Evolutionary conservation across 1,284 basidiomycete species (phyloP), one percentile per base, ranked within the genome.

Genomic region (Heterobasidion parviporum): DNA sequence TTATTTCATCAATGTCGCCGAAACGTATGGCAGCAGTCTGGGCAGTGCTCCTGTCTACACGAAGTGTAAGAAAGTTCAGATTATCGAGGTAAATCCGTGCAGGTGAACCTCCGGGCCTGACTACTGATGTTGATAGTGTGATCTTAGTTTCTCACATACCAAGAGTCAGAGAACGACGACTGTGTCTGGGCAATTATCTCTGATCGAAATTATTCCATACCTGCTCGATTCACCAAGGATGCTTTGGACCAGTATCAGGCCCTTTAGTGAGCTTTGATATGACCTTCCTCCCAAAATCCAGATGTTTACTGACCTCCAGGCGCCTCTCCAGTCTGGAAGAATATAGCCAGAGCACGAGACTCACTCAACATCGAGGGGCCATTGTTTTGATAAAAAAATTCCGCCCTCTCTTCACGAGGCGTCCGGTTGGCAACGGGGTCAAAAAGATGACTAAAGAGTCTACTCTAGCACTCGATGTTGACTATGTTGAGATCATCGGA

Each of bases 391-490:
- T 87, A 35, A 72, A 72, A 51, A 59, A 69, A 5, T 82, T 78
- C 58, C 75, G 71, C 35, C 74, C 75, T 1, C 71, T 79, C 45
- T 77, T 78, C 46, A 67, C 72, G 15, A 76, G 78, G 3, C 67
- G 81, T 6, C 81, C 82, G 1, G 57, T 70, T 2, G 67, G 62
- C 10, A 67, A 64, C 9, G 68, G 67, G 16, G 62, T 57, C 5
- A 54, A 61, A 20, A 61, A 58, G 55, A 72, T 79, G 69, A 72
- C 74, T 43, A 16, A 50, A 12, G 57, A 66, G 2, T 62, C 68
- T 3, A 68, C 69, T 45, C 65, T 87, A 12, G 76, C 72, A 2
- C 64, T 87, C 6, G 78, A 82, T 43, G 77, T 83, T 41, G 65
- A 66, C 33, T 65, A 63, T 3, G 61, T 78, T 7, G 61, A 70